Conservation (phyloP, 768 basidiomycete species). For the Tulasnella sp. region DNA sequence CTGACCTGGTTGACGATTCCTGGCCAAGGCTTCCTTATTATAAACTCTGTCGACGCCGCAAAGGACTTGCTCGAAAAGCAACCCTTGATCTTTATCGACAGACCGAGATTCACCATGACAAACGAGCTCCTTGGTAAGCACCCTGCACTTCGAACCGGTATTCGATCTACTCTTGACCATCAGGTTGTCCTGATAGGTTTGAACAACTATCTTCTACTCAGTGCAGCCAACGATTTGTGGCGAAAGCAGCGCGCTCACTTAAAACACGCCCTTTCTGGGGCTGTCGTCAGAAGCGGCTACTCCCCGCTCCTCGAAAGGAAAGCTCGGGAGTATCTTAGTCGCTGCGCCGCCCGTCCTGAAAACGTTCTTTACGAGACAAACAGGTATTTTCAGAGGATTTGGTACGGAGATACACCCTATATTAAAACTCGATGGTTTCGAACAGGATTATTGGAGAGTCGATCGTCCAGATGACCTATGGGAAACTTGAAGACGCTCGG, state of each 20-base stretch:
- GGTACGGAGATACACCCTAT: no score
- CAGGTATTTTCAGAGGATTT: no score
- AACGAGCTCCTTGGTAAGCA: background rate
- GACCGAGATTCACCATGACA: constrained; percentile 12
- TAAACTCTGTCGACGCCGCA: constrained; percentile 25
- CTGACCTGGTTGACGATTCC: constrained; percentile 17
- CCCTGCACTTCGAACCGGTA: no score
- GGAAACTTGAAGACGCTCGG: background rate
- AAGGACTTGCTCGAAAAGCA: constrained; percentile 30
- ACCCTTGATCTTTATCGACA: constrained; percentile 27
- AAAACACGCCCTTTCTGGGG: background rate
- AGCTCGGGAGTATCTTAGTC: background rate
- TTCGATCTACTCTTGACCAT: no score
- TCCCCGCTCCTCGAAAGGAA: background rate
- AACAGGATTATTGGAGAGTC: background rate
- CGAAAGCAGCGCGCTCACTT: background rate
- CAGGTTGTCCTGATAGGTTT: no score
- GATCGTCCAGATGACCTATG: background rate
- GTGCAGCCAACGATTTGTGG: background rate
- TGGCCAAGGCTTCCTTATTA: constrained; percentile 20
- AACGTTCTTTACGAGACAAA: background rate
- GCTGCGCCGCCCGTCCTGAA: background rate
- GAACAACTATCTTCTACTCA: background rate
- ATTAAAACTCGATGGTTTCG: no score
- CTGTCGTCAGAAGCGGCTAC: background rate